A percentile compares a stretch with the other conserved stretches of the same genome.
Conservation (phyloP, 768 basidiomycete species). For the Boletus huronensis region DNA sequence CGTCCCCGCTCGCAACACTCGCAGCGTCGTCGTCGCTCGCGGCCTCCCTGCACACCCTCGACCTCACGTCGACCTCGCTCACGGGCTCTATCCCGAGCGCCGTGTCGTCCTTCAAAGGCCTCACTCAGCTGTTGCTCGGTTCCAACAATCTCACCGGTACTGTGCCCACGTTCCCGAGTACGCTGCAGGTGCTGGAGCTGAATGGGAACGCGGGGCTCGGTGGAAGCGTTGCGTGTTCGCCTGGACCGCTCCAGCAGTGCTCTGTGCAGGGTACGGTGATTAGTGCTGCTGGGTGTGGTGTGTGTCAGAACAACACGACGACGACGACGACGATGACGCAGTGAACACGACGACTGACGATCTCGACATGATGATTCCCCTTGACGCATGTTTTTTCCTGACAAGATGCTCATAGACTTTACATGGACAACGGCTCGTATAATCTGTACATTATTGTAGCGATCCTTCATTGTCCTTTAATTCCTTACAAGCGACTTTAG, state of each 20-base stretch:
- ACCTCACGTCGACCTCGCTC: conserved; percentile 40
- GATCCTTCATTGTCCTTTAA: neutral
- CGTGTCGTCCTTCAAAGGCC: conserved; percentile 33
- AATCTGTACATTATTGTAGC: conserved; percentile 15
- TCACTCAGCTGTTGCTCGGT: conserved; percentile 38
- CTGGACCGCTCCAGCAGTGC: conserved; percentile 17
- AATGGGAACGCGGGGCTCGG: conserved; percentile 37
- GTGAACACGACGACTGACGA: conserved; percentile 4
- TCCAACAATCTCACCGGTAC: conserved; percentile 36
- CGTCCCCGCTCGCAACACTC: conserved; percentile 32
- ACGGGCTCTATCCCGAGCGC: conserved; percentile 35
- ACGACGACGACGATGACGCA: neutral
- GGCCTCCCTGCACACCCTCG: conserved; percentile 35
- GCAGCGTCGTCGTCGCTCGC: conserved; percentile 32
- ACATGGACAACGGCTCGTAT: conserved; percentile 3
- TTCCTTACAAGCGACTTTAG: neutral
- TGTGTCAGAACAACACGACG: conserved; percentile 19
- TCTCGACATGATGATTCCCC: neutral
- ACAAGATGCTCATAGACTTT: conserved; percentile 5
- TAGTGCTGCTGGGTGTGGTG: conserved; percentile 20
- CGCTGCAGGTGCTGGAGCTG: conserved; percentile 34
- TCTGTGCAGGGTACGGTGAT: conserved; percentile 23
- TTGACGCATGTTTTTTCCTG: neutral
- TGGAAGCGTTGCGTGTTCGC: conserved; percentile 24
- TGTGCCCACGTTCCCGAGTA: conserved; percentile 36